phyloP scores from a whole-genome alignment of 768 basidiomycete genomes.

The Rubroboletus satanas region DNA sequence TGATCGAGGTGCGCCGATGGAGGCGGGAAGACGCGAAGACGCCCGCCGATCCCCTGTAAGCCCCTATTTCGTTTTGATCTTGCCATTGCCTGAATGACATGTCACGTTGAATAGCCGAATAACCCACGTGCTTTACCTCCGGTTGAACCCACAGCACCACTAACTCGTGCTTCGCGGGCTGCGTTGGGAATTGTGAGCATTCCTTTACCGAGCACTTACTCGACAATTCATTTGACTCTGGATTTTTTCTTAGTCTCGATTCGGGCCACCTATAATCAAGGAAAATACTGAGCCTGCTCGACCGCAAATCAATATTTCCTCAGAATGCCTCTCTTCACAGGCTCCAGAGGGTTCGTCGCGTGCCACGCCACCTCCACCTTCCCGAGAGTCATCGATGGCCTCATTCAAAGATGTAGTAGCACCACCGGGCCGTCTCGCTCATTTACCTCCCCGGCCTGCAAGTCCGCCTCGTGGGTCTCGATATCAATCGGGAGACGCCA shows the following conservation, averaged over 20 bases:
- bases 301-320: conserved; percentile 7
- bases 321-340: conserved; percentile 15
- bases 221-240: background rate
- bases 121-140: conserved; percentile 4
- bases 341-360: conserved; percentile 16
- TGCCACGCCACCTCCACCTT: conserved; percentile 28
- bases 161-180: conserved; percentile 16
- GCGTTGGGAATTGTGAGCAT: conserved; percentile 16
- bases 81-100: background rate
- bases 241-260: conserved; percentile 25
- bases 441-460: conserved; percentile 23
- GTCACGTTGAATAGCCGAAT: conserved; percentile 5
- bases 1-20: conserved; percentile 1
- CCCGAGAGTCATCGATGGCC: conserved; percentile 28
- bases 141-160: conserved; percentile 4
- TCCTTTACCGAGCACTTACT: background rate
- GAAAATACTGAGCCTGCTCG: conserved; percentile 11
- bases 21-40: conserved; percentile 13
- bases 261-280: conserved; percentile 29
- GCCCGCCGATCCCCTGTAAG: conserved; percentile 20
- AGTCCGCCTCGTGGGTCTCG: conserved; percentile 17
- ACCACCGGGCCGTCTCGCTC: conserved; percentile 8
- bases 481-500: conserved; percentile 6
- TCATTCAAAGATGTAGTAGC: conserved; percentile 12
- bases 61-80: background rate